Base-by-base conservation (phyloP, 345 rosid species). In the Salix caprea region DNA sequence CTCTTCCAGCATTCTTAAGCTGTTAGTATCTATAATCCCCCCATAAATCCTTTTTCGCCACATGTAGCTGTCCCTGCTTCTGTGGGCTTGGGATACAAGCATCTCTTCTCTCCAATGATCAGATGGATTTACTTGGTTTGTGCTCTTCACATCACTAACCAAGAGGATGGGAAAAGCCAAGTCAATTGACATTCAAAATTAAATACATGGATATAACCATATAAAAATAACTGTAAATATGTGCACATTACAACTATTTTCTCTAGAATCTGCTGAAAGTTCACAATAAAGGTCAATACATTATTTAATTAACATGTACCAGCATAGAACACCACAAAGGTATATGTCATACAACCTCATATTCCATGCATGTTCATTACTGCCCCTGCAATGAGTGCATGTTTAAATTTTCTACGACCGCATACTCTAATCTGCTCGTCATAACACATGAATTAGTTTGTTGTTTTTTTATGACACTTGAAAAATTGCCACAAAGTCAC, bases 1-100 rank as follows among this genome's bases (percentile, higher is more conserved):
- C 86, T 94, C 95, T 82, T 88, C 87, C 77, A 96, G 91, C 88
- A 82, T 85, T 67, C 85, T 87, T 84, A 96, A 85, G 86, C 79
- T 91, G 87, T 90, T 88, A 86, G 87, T 79, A 84, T 91, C 90
- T 77, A 96, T 81, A 73, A 91, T 79, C 76, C 89, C 90, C 72
- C 91, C 89, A 52, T 78, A 83, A 75, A 84, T 83, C 88, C 88
- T 86, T 81, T 79, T 91, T 73, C 86, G 92, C 76, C 85, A 82
- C 65, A 76, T 28, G 72, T 60, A 78, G 75, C 82, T 87, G 72
- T 91, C 98, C 11, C 68, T 74, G 80, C 77, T 85, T 79, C 85
- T 81, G 54, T 76, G 88, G 60, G 79, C 76, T 77, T 58, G 89
- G 76, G 82, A 84, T 82, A 87, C 75, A 65, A 82, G 89, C 67